A percentile compares a stretch with the other conserved stretches of the same genome.
These are phyloP conservation scores for Gossypium lobatum DNA, from an alignment of 441 rosid species.

Conservation along the genomic window DNA sequence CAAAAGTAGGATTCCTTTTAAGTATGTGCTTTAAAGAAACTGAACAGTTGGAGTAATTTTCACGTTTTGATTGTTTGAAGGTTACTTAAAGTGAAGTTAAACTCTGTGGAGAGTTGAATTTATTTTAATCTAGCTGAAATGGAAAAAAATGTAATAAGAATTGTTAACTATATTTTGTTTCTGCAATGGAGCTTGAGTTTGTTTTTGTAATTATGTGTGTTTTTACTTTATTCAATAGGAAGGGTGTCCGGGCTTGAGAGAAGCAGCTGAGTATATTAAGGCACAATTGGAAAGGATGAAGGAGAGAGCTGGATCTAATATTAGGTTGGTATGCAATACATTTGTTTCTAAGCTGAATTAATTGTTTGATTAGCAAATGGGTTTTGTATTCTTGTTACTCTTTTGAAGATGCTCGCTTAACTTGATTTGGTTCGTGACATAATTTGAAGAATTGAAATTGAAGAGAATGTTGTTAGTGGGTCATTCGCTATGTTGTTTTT, in stretches of 20 bases:
- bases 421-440: background rate
- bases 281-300: conserved; percentile 61
- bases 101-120: background rate
- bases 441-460: conserved; percentile 69
- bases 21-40: too few species aligned
- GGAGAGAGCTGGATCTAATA: conserved; percentile 66
- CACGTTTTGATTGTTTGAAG: too few species aligned
- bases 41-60: too few species aligned
- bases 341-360: conserved; percentile 5
- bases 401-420: background rate
- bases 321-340: conserved; percentile 38
- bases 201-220: background rate
- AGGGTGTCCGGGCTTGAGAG: conserved; percentile 78
- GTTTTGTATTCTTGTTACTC: background rate
- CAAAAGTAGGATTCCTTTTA: too few species aligned
- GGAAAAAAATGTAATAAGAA: background rate
- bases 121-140: background rate
- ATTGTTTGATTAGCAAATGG: background rate
- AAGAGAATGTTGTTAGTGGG: conserved; percentile 77
- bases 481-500: conserved; percentile 91
- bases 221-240: conserved; percentile 39
- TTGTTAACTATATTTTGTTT: too few species aligned
- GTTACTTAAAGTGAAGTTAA: background rate
- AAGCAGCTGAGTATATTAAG: conserved; percentile 82
- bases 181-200: background rate